These are phyloP conservation scores for Phytophthora rubi DNA, from an alignment of 352 stramenopile genomes.

Conservation along the genomic window DNA sequence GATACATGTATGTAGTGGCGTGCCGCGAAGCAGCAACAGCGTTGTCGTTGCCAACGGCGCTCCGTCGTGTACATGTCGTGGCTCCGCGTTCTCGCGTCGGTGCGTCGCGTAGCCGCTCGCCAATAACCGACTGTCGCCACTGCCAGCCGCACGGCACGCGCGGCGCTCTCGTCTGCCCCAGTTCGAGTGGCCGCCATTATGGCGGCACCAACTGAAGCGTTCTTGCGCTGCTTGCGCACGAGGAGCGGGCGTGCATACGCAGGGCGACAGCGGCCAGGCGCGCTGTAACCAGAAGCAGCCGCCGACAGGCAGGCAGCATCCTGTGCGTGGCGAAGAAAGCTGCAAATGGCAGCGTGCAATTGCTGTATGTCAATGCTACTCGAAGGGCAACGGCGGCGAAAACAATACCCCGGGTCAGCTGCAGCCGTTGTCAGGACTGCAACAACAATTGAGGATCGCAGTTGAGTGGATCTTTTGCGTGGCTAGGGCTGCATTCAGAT, in stretches of 20 bases:
- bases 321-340: too few species aligned
- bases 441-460: slow-evolving; percentile 26
- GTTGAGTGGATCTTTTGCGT: slow-evolving; percentile 20
- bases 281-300: slow-evolving; percentile 11
- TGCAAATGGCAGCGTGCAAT: neutral
- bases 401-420: neutral
- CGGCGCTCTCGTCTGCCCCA: slow-evolving; percentile 9
- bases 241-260: slow-evolving; percentile 20
- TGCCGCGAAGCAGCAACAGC: neutral
- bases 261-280: slow-evolving; percentile 11
- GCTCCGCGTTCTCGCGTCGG: neutral
- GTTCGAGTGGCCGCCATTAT: neutral
- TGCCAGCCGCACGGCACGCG: slow-evolving; percentile 6
- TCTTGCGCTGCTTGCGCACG: slow-evolving; percentile 16
- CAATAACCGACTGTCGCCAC: slow-evolving; percentile 12
- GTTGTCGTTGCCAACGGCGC: neutral
- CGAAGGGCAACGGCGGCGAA: neutral
- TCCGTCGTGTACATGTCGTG: neutral
- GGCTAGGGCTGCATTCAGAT: slow-evolving; percentile 15
- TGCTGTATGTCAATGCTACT: too few species aligned
- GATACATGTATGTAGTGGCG: neutral
- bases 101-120: slow-evolving; percentile 8
- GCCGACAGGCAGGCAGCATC: too few species aligned
- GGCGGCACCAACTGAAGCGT: too few species aligned
- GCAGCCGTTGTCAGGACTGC: neutral